phyloP scores from a whole-genome alignment of 257 asterid genomes.

The Salvia hispanica region DNA sequence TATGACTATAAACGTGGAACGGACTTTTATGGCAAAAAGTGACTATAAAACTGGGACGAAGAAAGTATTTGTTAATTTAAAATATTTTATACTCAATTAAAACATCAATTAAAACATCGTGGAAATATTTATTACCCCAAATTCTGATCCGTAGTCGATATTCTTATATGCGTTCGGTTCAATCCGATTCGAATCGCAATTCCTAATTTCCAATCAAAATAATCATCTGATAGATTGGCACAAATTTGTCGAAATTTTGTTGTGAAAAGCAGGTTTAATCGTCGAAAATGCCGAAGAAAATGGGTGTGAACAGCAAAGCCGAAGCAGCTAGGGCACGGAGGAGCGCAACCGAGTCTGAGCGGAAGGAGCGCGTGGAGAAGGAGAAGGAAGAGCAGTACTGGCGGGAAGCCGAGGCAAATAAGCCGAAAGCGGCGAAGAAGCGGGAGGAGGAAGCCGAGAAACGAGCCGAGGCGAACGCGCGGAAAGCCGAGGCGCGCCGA shows the following conservation, averaged over 20 bases:
- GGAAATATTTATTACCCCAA: too few species aligned
- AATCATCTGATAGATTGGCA: constrained; percentile 14
- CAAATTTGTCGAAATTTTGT: not conserved
- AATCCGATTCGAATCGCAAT: not conserved
- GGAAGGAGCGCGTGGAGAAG: constrained; percentile 71
- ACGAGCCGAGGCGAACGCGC: constrained; percentile 76
- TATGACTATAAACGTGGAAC: too few species aligned
- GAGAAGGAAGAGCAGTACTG: constrained; percentile 90
- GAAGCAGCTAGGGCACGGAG: constrained; percentile 89
- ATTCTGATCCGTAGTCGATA: not conserved
- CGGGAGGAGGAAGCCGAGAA: constrained; percentile 90
- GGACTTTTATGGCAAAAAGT: too few species aligned
- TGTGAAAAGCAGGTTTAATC: not conserved
- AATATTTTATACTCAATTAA: too few species aligned
- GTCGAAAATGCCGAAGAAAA: constrained; percentile 76
- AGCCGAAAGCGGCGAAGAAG: constrained; percentile 87
- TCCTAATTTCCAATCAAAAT: not conserved
- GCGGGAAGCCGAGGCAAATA: constrained; percentile 94
- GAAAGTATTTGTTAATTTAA: too few species aligned
- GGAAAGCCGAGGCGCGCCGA: constrained; percentile 82
- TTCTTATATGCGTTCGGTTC: not conserved
- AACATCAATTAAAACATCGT: too few species aligned
- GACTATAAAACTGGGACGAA: too few species aligned
- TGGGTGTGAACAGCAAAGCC: constrained; percentile 94
- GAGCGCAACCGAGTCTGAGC: constrained; percentile 72